A percentile compares a stretch with the other conserved stretches of the same genome.
phyloP scores from a whole-genome alignment of 129 eudicot species.

The Centrapalus pauciflorus region DNA sequence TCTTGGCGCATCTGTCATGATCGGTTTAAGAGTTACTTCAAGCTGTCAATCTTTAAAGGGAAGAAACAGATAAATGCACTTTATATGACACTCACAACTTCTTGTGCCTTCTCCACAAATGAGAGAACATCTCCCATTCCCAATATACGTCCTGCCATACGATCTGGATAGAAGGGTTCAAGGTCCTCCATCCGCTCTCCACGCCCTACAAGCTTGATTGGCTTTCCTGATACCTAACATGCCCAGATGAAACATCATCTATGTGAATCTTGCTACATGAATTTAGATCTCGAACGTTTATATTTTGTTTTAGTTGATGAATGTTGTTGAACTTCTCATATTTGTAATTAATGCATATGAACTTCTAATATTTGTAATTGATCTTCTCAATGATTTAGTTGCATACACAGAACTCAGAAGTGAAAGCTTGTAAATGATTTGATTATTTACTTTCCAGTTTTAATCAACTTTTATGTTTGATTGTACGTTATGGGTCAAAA shows the following conservation, averaged over 20 bases:
- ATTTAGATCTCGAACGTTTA: too few relatives aligned
- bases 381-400: too few relatives aligned
- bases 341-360: too few relatives aligned
- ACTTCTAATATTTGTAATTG: too few relatives aligned
- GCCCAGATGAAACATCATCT: conserved; percentile 2
- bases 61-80: neutral
- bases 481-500: too few relatives aligned
- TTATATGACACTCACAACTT: conserved; percentile 70
- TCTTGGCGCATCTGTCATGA: conserved; percentile 80
- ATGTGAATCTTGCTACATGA: too few relatives aligned
- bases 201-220: conserved; percentile 93
- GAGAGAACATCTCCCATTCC: conserved; percentile 99
- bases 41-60: neutral
- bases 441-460: too few relatives aligned
- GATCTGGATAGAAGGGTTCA: conserved; percentile 96
- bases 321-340: too few relatives aligned
- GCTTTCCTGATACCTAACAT: conserved; percentile 93
- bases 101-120: conserved; percentile 96
- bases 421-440: too few relatives aligned
- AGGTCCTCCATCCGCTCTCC: conserved; percentile 99
- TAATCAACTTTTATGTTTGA: too few relatives aligned
- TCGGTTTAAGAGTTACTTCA: neutral
- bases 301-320: too few relatives aligned
- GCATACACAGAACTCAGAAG: too few relatives aligned
- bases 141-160: conserved; percentile 96